Evolutionary conservation across 2,329 filamentous ascomycete species (phyloP), one percentile per base, ranked within the genome.

Genomic region (Calonectria pteridis): DNA sequence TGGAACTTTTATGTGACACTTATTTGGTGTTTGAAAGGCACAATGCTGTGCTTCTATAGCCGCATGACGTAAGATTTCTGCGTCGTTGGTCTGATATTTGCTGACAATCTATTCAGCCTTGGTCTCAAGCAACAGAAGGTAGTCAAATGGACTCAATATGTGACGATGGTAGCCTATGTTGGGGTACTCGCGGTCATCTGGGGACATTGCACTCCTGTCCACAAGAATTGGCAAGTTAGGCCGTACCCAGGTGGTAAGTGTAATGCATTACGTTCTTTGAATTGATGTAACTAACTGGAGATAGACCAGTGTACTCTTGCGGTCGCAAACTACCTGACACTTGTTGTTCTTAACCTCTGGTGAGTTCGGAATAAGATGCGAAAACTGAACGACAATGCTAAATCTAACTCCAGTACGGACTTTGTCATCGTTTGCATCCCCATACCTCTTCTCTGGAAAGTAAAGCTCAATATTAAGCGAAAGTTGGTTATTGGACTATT

Each of bases 21-120:
- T 20, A 86, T 87, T 23, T 87, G 86, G 84, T 76, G 81, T 59
- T 78, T 87, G 29, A 87, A 87, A 72, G 84, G 82, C 6, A 84
- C 84, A 73, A 85, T 87, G 77, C 76, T 87, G n/a, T 87, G 83
- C 72, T 85, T 87, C 71, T 87, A 85, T 73, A 80, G 82, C 59
- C 82, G 86, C 51, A 81, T 87, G 73, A 87, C 86, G 85, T 86
- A 80, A 59, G 84, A 16, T 43, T 4, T 26, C 4, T 18, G 10
- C 23, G 40, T 23, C 18, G 3, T 20, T 7, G 6, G 23, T 13
- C 46, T 20, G 6, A 13, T 5, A 26, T 3, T 9, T 26, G 50
- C 77, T 80, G 35, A 80, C 29, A 63, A 5, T 2, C 20, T 4
- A 7, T 55, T 3, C 58, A 84, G 85, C 0, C 79, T 85, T 23